Percentiles rank a stretch among this genome's conserved stretches.
Conservation (phyloP, 1,284 basidiomycete species). For the Ustilago hordei region DNA sequence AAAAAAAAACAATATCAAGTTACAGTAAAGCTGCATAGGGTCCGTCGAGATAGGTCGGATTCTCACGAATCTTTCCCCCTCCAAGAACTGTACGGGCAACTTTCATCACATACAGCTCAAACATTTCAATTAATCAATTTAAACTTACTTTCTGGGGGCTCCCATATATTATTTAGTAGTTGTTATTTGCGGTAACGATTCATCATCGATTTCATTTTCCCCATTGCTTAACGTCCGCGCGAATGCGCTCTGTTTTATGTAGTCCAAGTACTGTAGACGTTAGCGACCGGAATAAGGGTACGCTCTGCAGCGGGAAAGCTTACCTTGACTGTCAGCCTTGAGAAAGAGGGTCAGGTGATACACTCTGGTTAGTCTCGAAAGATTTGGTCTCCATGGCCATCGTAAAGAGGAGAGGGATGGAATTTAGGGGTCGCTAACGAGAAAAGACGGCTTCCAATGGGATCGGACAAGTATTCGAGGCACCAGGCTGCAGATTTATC, state of each 20-base stretch:
- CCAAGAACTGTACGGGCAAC: conserved; percentile 3
- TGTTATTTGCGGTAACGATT: too few relatives aligned
- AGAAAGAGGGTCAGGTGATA: not conserved
- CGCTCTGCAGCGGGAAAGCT: conserved; percentile 19
- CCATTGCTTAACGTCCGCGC: too few relatives aligned
- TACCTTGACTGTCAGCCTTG: not conserved
- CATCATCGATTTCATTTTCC: too few relatives aligned
- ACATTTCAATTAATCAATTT: too few relatives aligned
- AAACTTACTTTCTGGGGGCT: too few relatives aligned
- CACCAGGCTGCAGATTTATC: not conserved
- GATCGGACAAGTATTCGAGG: conserved; percentile 4
- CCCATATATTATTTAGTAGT: too few relatives aligned
- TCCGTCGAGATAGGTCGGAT: too few relatives aligned
- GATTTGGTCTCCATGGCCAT: not conserved
- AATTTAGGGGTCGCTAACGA: conserved; percentile 1
- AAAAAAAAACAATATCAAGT: not conserved
- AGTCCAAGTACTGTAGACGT: conserved; percentile 13
- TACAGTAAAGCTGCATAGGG: too few relatives aligned
- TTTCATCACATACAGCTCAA: not conserved
- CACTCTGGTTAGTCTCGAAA: conserved; percentile 1
- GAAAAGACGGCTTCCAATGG: not conserved
- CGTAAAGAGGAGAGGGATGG: not conserved
- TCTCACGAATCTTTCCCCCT: not conserved
- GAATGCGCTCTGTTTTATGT: too few relatives aligned
- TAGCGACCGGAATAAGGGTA: not conserved